These are phyloP conservation scores for Boletellus emodensis DNA, from an alignment of 768 basidiomycete genomes.

Conservation along the genomic window DNA sequence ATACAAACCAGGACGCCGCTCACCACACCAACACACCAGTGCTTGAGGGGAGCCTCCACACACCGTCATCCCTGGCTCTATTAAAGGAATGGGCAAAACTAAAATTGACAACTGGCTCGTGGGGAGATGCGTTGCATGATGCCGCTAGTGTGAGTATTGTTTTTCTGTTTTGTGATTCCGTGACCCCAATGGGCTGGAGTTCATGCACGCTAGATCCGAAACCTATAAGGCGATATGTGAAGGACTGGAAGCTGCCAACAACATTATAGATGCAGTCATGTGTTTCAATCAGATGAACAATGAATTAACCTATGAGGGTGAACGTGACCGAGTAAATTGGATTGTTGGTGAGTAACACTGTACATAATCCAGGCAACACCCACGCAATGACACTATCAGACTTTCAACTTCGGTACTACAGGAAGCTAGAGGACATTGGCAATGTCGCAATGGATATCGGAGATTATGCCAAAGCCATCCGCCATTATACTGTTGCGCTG, in stretches of 20 bases:
- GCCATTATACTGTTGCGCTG: no score
- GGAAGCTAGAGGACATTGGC: neutral
- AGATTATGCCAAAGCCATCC: no score
- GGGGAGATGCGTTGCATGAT: slow-evolving; percentile 2
- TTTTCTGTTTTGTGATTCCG: neutral
- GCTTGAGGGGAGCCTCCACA: no score
- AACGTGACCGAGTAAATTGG: neutral
- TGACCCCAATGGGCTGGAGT: neutral
- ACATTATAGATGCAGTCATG: neutral
- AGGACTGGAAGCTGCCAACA: neutral
- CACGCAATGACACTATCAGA: neutral
- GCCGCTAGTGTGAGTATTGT: neutral
- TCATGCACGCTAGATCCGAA: neutral
- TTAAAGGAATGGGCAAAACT: slow-evolving; percentile 2
- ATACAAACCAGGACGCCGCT: no score
- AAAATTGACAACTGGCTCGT: neutral
- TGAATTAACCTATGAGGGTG: neutral
- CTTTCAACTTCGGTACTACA: neutral
- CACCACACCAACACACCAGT: no score
- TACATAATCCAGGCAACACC: no score
- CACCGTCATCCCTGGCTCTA: no score
- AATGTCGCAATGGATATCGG: neutral
- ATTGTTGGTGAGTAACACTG: neutral
- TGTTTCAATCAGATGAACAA: neutral
- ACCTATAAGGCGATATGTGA: neutral